Base-by-base conservation (phyloP, 371 early-diverging fungal genomes). In the Mucor racemosus region DNA sequence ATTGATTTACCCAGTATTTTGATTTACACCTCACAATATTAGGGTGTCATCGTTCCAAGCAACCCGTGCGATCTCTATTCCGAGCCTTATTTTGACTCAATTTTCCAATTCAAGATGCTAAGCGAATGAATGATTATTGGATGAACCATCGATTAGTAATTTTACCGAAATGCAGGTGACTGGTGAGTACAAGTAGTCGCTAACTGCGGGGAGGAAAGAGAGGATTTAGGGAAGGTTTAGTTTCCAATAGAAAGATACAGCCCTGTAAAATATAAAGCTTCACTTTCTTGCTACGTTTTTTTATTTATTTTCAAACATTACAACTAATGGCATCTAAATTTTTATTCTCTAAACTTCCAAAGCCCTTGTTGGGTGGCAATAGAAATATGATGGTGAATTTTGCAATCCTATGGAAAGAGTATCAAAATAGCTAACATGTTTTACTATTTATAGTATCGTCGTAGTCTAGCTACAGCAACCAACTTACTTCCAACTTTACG, bases 401-500 rank as follows among this genome's bases (percentile, higher is more conserved):
- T 17, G 14, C 31, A 7, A 48, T 19, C 0, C 10, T 2, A 17
- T 44, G 33, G 17, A 9, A 1, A 53, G 8, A 17, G 7, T 14
- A n/a, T 9, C 5, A 38, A 7, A 38, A 38, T 11, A 17, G 17
- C 14, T 48, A 42, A 40, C 34, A 36, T 21, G 11, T 36, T 48
- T 62, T 36, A 33, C 53, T 36, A 38, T 38, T 34, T 60, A 9
- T 75, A 88, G 88, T 76, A 78, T 64, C 62, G 75, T 58, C 89
- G 88, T 46, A 77, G 82, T 48, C 80, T 89, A 61, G 90, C 88
- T 31, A 85, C 85, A 14, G 71, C 84, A 57, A 77, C 78, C 44
- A 71, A 74, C 19, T 62, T 86, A 44, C 76, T 88, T 63, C 84
- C 86, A 13, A 76, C 86, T 55, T 90, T 92, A 56, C 90, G 90